Conservation (phyloP, 1,284 basidiomycete genomes). For the Ceratorhiza oryzae-sativae region DNA sequence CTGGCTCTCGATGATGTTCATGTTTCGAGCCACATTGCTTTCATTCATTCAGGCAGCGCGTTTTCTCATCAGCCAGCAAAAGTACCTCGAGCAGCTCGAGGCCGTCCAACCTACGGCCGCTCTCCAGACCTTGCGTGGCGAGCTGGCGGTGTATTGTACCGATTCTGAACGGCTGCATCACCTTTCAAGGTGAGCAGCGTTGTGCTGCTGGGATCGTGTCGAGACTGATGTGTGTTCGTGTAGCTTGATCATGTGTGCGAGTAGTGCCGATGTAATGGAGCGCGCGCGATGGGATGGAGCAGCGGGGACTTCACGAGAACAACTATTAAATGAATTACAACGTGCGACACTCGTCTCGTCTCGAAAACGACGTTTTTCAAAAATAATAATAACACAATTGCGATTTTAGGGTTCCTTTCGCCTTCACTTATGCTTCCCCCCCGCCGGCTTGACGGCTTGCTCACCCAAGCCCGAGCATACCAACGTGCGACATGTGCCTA, state of each 20-base stretch:
- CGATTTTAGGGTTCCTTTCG: slow-evolving; percentile 78
- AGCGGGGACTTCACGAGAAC: slow-evolving; percentile 75
- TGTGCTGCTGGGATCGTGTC: neutral
- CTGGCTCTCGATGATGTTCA: slow-evolving; percentile 11
- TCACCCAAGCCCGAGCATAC: slow-evolving; percentile 84
- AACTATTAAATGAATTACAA: slow-evolving; percentile 82
- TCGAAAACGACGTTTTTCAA: neutral
- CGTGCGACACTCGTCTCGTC: slow-evolving; percentile 57
- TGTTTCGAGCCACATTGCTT: neutral
- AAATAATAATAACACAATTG: neutral
- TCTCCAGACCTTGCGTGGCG: slow-evolving; percentile 83
- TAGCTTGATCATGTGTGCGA: slow-evolving; percentile 89
- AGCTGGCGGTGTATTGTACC: slow-evolving; percentile 80
- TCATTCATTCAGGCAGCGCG: slow-evolving; percentile 72
- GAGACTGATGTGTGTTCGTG: neutral
- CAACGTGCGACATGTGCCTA: slow-evolving; percentile 83
- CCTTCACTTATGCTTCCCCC: slow-evolving; percentile 92
- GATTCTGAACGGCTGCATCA: slow-evolving; percentile 82
- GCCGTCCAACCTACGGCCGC: slow-evolving; percentile 81
- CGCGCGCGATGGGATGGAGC: slow-evolving; percentile 92
- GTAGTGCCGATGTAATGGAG: slow-evolving; percentile 81
- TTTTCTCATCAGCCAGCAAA: slow-evolving; percentile 92
- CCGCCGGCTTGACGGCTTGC: slow-evolving; percentile 81
- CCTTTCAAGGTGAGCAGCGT: slow-evolving; percentile 74
- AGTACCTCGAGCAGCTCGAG: slow-evolving; percentile 95